Evolutionary conservation across 1,284 basidiomycete species (phyloP), one percentile per base, ranked within the genome.

Genomic region (Naganishia albida): DNA sequence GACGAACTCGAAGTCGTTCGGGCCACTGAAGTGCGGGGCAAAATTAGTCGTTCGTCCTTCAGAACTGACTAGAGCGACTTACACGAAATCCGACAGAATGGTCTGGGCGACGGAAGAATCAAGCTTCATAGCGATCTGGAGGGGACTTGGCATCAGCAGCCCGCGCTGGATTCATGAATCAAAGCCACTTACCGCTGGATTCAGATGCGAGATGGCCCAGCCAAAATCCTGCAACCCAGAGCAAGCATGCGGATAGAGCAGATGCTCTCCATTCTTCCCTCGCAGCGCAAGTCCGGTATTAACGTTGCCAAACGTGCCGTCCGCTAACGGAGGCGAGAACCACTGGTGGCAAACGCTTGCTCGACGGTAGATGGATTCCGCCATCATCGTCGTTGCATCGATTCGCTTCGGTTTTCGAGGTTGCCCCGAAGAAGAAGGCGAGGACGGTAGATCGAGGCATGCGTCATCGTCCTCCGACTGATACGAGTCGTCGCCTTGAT

Each of bases 161-260:
- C n/a, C 42, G 7, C 16, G n/a, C n/a, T n/a, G 6, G 10, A 34
- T 34, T 10, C 34, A 34, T n/a, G n/a, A n/a, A 34, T 34, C 34
- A 16, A 20, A 28, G 6, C 7, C n/a, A 56, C 66, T 26, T 50
- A 71, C 70, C 53, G 74, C 72, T 2, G 73, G 72, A 50, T 73
- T 74, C 13, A 77, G 66, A 46, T 66, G 60, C 13, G 48, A 63
- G 51, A 77, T 65, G 0, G 74, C 74, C 28, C 70, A 68, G 46
- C 73, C 73, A 55, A 75, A 74, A 3, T 69, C 69, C 13, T 70
- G 65, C 28, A 77, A 63, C 2, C 70, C 71, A 40, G 72, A 68
- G 52, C 73, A 72, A 38, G 68, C 67, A n/a, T 72, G 71, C 2
- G 75, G 75, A 54, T 70, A 77, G 15, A 73, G 73, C 39, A 72